Percentiles rank a stretch among this genome's conserved stretches.
phyloP scores from a whole-genome alignment of 176 grass and related monocot species.

The Elymus sibiricus region DNA sequence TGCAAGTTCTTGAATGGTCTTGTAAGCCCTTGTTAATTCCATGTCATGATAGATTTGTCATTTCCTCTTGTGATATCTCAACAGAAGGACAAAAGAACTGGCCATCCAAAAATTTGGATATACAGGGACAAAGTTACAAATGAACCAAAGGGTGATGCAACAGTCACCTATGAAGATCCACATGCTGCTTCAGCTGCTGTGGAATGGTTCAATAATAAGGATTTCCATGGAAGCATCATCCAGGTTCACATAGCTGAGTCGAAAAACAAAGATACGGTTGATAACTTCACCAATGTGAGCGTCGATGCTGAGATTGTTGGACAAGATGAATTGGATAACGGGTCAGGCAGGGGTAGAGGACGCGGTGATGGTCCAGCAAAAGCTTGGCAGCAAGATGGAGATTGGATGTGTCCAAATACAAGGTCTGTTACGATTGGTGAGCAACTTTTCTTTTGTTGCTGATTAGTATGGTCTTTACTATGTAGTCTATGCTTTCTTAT shows the following conservation, averaged over 20 bases:
- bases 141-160: constrained; percentile 96
- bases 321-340: constrained; percentile 46
- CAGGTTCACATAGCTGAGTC: constrained; percentile 87
- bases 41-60: not conserved
- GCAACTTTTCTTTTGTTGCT: constrained; percentile 47
- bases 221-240: constrained; percentile 81
- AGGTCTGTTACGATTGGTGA: constrained; percentile 97
- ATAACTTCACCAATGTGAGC: constrained; percentile 27
- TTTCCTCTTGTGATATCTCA: constrained; percentile 7
- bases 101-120: constrained; percentile 86
- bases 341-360: constrained; percentile 54
- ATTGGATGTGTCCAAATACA: constrained; percentile 99
- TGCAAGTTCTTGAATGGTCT: not conserved
- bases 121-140: constrained; percentile 89
- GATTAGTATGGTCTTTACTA: not conserved
- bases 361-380: constrained; percentile 53
- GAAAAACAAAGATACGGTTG: constrained; percentile 66
- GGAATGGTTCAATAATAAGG: constrained; percentile 97
- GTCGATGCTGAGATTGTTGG: constrained; percentile 19
- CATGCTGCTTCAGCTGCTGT: constrained; percentile 92
- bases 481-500: constrained; percentile 35
- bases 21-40: not conserved
- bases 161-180: constrained; percentile 88
- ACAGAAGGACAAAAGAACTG: constrained; percentile 96
- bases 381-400: constrained; percentile 97